Percentiles rank a stretch among this genome's conserved stretches.
Evolutionary conservation across 805 yeast species (phyloP).

Genomic region (Candida oleophila): DNA sequence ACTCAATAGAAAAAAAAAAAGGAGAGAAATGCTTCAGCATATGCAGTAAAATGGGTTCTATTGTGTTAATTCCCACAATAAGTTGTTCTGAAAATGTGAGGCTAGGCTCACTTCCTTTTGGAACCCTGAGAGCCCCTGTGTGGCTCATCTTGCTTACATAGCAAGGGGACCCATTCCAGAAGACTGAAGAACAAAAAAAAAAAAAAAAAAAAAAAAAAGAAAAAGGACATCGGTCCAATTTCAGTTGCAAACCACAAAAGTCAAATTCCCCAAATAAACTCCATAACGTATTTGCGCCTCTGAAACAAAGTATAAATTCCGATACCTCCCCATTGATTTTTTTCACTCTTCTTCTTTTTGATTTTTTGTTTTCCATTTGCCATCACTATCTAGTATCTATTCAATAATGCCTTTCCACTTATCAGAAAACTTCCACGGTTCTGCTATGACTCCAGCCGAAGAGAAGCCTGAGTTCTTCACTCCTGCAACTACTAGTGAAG

Average conservation of each 20-base stretch:
- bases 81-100: too few relatives aligned
- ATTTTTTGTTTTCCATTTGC: not conserved
- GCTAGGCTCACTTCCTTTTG: too few relatives aligned
- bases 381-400: not conserved
- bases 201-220: too few relatives aligned
- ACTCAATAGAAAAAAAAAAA: not conserved
- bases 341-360: not conserved
- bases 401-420: constrained; percentile 5
- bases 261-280: not conserved
- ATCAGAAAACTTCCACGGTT: constrained; percentile 5
- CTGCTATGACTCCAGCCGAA: constrained; percentile 6
- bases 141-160: not conserved
- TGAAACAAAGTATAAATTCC: not conserved
- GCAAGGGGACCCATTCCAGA: not conserved
- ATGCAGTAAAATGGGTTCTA: not conserved
- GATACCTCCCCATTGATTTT: not conserved
- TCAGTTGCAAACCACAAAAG: not conserved
- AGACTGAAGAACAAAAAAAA: not conserved
- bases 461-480: constrained; percentile 7
- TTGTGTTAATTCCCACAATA: too few relatives aligned
- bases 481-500: not conserved
- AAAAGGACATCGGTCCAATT: not conserved
- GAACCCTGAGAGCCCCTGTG: not conserved
- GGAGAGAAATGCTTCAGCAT: not conserved
- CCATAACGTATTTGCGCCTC: not conserved